Evolutionary conservation across 495 filamentous ascomycete species (phyloP), one percentile per base, ranked within the genome.

Genomic region (Aspergillus steynii): DNA sequence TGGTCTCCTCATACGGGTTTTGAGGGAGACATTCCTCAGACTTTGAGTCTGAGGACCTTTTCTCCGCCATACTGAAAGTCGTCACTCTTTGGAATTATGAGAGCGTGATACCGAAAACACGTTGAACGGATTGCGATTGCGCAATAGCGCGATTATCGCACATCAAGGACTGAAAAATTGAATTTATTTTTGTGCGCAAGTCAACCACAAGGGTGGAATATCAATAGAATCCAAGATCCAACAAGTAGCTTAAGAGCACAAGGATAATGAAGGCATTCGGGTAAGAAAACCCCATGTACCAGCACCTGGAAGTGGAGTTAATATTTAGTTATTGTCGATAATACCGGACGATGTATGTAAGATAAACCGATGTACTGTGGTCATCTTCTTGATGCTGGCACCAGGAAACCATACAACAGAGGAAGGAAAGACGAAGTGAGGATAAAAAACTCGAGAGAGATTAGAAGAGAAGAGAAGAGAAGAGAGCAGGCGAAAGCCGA

Each of bases 301-400:
- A 12, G 10, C 9, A 1, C 9, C 37, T 15, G 3, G 31, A 34
- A 34, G 37, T 42, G 37, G 37, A 12, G 37, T 14, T 3, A 42
- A 42, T 10, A 14, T 14, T 42, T 42, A 14, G 3, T 55, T 55
- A 37, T 45, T 47, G 29, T 66, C 60, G 62, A 20, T 56, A 46
- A 20, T 56, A 46, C 45, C n/a, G 7, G 25, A 60, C 20, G 29
- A 46, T 6, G 47, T 28, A 26, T 5, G 46, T 5, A 34, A 29
- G 26, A 42, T 29, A 50, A 29, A 53, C 37, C 8, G 47, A 31
- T 29, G 50, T 50, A 46, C 29, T 14, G 9, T 42, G 37, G 12
- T 42, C 37, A 42, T 42, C 37, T 42, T 15, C 10, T 14, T 15
- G 10, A 37, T 10, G 7, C 31, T 20, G 25, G n/a, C 12, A 27